Percentiles rank a stretch among this genome's conserved stretches.
Conservation (phyloP, 2,329 filamentous ascomycete genomes). For the Ramularia collo-cygni region DNA sequence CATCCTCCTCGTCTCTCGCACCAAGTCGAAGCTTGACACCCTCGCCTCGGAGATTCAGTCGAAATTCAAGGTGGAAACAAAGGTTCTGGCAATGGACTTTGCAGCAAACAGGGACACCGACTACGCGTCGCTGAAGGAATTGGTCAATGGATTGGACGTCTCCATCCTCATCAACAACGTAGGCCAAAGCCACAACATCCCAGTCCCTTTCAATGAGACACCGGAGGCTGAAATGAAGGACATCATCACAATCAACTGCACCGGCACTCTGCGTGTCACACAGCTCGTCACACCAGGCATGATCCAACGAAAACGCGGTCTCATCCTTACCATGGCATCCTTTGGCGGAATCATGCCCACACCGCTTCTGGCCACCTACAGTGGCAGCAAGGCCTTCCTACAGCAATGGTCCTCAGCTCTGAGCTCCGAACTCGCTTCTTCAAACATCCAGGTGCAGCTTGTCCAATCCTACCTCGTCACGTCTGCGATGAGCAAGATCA, state of each 20-base stretch:
- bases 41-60: slow-evolving; percentile 68
- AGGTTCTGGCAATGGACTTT: slow-evolving; percentile 88
- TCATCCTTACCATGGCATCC: slow-evolving; percentile 95
- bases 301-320: slow-evolving; percentile 72
- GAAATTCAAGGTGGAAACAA: slow-evolving; percentile 66
- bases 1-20: slow-evolving; percentile 88
- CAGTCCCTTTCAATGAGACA: slow-evolving; percentile 80
- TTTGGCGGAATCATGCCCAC: slow-evolving; percentile 91
- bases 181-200: slow-evolving; percentile 87
- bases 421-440: slow-evolving; percentile 70
- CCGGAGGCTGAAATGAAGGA: slow-evolving; percentile 70
- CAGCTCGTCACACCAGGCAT: slow-evolving; percentile 79
- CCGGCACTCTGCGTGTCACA: slow-evolving; percentile 81
- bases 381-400: slow-evolving; percentile 94
- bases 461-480: slow-evolving; percentile 90
- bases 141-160: slow-evolving; percentile 62
- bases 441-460: slow-evolving; percentile 83
- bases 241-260: slow-evolving; percentile 94
- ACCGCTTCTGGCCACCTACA: slow-evolving; percentile 90
- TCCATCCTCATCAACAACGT: slow-evolving; percentile 95
- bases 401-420: slow-evolving; percentile 92
- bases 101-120: slow-evolving; percentile 69
- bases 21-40: slow-evolving; percentile 78
- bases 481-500: slow-evolving; percentile 94
- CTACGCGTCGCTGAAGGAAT: slow-evolving; percentile 64